These are phyloP conservation scores for Neltuma alba DNA, from an alignment of 306 rosid species.

Conservation along the genomic window DNA sequence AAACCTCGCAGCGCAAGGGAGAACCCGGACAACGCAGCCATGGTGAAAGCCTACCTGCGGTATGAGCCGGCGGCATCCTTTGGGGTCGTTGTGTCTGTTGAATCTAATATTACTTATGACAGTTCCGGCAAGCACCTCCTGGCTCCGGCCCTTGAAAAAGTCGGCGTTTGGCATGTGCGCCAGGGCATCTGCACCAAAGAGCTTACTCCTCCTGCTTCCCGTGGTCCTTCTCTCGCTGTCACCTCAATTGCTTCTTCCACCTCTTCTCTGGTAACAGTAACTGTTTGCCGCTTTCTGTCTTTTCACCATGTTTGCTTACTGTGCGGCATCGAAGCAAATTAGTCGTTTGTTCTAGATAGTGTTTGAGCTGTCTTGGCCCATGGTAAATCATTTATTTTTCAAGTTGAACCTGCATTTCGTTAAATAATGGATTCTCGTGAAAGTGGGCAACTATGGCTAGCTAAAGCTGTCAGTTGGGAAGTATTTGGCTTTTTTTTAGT, in stretches of 20 bases:
- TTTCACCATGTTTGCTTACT: background rate
- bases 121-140: slow-evolving; percentile 83
- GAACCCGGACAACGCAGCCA: slow-evolving; percentile 28
- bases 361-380: background rate
- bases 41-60: slow-evolving; percentile 92
- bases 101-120: slow-evolving; percentile 69
- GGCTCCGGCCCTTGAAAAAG: slow-evolving; percentile 87
- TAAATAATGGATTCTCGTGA: background rate
- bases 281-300: background rate
- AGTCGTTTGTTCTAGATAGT: background rate
- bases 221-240: slow-evolving; percentile 68
- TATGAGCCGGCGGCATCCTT: slow-evolving; percentile 81
- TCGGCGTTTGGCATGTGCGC: slow-evolving; percentile 87
- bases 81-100: slow-evolving; percentile 85
- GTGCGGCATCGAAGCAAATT: background rate
- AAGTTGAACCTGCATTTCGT: background rate
- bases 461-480: background rate
- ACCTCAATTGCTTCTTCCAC: slow-evolving; percentile 69
- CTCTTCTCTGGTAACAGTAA: slow-evolving; percentile 54
- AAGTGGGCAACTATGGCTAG: background rate
- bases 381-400: background rate
- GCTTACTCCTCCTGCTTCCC: slow-evolving; percentile 58
- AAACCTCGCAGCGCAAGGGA: slow-evolving; percentile 27
- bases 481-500: background rate
- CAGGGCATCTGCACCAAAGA: slow-evolving; percentile 82